Conservation (phyloP, 2,329 filamentous ascomycete genomes). For the Penicillium sp. region DNA sequence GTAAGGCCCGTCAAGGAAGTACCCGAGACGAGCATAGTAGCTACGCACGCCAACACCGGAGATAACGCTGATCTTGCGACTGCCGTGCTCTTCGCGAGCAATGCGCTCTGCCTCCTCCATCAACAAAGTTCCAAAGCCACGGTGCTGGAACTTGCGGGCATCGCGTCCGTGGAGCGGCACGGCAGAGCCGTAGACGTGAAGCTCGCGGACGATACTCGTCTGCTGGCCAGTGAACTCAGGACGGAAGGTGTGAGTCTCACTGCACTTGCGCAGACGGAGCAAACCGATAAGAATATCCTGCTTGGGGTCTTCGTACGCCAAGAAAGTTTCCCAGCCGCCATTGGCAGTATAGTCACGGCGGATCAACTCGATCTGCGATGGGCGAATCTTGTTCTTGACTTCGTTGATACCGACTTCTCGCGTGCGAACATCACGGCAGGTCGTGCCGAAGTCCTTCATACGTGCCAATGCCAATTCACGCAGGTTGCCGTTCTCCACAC, state of each 20-base stretch:
- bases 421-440: conserved; percentile 92
- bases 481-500: conserved; percentile 95
- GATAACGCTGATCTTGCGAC: conserved; percentile 92
- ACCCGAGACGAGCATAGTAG: conserved; percentile 91
- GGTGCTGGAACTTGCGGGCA: conserved; percentile 95
- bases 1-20: conserved; percentile 89
- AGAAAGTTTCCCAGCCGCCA: conserved; percentile 96
- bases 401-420: conserved; percentile 98
- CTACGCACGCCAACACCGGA: conserved; percentile 95
- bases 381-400: conserved; percentile 97
- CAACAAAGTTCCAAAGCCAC: conserved; percentile 89
- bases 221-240: conserved; percentile 82
- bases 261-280: conserved; percentile 85
- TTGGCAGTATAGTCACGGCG: conserved; percentile 93
- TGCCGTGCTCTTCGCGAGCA: conserved; percentile 89
- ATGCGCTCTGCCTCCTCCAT: conserved; percentile 99
- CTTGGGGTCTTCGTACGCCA: conserved; percentile 97
- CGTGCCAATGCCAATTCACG: conserved; percentile 89
- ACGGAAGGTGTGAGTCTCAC: conserved; percentile 85
- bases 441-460: conserved; percentile 99
- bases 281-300: conserved; percentile 96
- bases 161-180: conserved; percentile 97
- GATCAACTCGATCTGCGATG: conserved; percentile 92
- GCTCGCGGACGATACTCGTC: conserved; percentile 86
- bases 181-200: conserved; percentile 95